phyloP scores from a whole-genome alignment of 2,329 filamentous ascomycete species.

The Trichophyton simii region DNA sequence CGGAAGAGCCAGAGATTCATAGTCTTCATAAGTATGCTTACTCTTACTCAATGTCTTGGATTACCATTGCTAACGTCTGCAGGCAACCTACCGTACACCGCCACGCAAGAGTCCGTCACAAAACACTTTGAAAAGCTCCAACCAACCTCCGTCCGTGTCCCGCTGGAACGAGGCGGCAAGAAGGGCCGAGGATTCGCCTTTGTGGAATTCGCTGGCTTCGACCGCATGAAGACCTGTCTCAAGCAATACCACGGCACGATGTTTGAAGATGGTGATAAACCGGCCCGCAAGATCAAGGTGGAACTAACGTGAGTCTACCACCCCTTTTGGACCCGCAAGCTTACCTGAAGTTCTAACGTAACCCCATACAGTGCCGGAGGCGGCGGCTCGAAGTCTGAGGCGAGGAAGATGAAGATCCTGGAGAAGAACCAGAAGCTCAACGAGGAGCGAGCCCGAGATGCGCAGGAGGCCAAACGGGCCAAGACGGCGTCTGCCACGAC shows the following conservation, averaged over 20 bases:
- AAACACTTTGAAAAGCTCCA: constrained; percentile 67
- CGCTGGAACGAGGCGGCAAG: constrained; percentile 51
- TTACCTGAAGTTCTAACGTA: not conserved
- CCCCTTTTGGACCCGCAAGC: not conserved
- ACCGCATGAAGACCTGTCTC: constrained; percentile 84
- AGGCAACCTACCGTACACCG: constrained; percentile 81
- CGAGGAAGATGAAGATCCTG: constrained; percentile 62
- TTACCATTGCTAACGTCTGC: constrained; percentile 11
- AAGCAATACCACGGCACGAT: constrained; percentile 79
- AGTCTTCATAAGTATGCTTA: constrained; percentile 54
- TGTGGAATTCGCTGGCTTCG: constrained; percentile 75
- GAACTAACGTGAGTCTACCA: constrained; percentile 60
- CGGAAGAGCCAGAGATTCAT: constrained; percentile 51
- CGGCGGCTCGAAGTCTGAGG: constrained; percentile 65
- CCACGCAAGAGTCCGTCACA: constrained; percentile 55
- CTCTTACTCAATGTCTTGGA: constrained; percentile 6
- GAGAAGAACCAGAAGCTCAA: constrained; percentile 78
- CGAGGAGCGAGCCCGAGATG: constrained; percentile 48
- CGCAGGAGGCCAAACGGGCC: constrained; percentile 35
- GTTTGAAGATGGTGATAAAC: constrained; percentile 48
- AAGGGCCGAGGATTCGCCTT: constrained; percentile 70
- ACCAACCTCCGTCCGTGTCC: constrained; percentile 58
- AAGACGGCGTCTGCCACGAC: not conserved
- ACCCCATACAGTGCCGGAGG: constrained; percentile 51
- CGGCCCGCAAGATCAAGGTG: constrained; percentile 70